A percentile compares a stretch with the other conserved stretches of the same genome.
phyloP scores from a whole-genome alignment of 2,329 filamentous ascomycete genomes.

The Penicillium glabrum region DNA sequence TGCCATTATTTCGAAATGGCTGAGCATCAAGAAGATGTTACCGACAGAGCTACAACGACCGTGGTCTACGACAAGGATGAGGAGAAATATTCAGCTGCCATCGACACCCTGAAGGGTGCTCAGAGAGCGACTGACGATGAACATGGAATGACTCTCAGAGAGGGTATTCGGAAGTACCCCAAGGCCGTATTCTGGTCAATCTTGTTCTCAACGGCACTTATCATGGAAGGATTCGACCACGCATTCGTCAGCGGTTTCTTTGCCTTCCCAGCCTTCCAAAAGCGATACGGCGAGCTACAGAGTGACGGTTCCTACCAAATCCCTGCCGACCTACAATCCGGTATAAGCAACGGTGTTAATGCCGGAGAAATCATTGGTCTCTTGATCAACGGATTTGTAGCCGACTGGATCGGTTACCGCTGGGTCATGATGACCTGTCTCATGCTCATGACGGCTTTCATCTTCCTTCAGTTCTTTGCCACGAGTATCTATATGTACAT shows the following conservation, averaged over 20 bases:
- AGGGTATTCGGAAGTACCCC: slow-evolving; percentile 21
- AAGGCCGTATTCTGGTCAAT: slow-evolving; percentile 24
- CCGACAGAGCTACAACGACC: slow-evolving; percentile 3
- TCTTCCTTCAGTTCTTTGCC: slow-evolving; percentile 53
- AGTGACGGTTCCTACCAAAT: slow-evolving; percentile 22
- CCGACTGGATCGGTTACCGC: slow-evolving; percentile 41
- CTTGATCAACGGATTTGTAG: slow-evolving; percentile 22
- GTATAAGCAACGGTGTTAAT: slow-evolving; percentile 26
- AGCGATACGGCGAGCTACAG: slow-evolving; percentile 17
- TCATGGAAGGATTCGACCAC: slow-evolving; percentile 30
- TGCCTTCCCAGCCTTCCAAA: slow-evolving; percentile 29
- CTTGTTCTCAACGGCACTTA: slow-evolving; percentile 19
- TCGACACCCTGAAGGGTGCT: slow-evolving; percentile 12
- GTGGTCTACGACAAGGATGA: slow-evolving; percentile 13
- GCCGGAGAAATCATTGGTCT: slow-evolving; percentile 29
- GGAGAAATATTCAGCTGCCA: not conserved
- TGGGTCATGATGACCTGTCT: slow-evolving; percentile 45
- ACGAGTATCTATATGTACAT: slow-evolving; percentile 45
- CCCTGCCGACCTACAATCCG: slow-evolving; percentile 27
- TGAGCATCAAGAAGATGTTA: slow-evolving; percentile 15
- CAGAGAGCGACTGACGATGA: slow-evolving; percentile 16
- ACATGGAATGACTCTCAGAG: slow-evolving; percentile 12
- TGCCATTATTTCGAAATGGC: slow-evolving; percentile 3
- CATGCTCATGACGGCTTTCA: slow-evolving; percentile 40
- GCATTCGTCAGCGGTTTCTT: slow-evolving; percentile 30